phyloP scores from a whole-genome alignment of 176 grass and related monocot species.

The Musa itinerans region DNA sequence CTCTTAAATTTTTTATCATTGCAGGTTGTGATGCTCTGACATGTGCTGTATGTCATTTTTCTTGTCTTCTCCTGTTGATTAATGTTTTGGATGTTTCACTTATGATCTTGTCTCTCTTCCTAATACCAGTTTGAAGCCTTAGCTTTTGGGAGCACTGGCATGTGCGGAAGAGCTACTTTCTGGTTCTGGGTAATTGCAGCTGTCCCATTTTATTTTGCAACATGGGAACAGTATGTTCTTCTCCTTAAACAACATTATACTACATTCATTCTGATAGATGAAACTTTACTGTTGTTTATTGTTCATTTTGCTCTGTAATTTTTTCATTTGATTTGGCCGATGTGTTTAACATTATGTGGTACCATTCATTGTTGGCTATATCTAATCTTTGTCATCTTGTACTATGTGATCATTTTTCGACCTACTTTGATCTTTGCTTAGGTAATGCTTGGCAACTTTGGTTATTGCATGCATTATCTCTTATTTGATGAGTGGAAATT shows the following conservation, averaged over 20 bases:
- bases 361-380: too few relatives aligned
- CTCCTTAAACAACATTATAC: conserved; percentile 8
- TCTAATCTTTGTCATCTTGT: too few relatives aligned
- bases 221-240: conserved; percentile 90
- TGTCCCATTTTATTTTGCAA: conserved; percentile 92
- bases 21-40: conserved; percentile 97
- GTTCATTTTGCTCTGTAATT: not conserved
- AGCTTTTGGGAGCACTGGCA: conserved; percentile 87
- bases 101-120: conserved; percentile 16
- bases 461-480: not conserved
- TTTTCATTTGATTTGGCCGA: not conserved
- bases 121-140: conserved; percentile 83
- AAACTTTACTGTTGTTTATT: not conserved
- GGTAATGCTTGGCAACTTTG: not conserved
- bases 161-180: conserved; percentile 81
- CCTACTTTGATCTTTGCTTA: not conserved
- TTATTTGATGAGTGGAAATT: not conserved
- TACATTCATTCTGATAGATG: not conserved
- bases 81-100: conserved; percentile 1
- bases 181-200: conserved; percentile 83
- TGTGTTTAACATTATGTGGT: too few relatives aligned
- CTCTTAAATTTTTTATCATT: not conserved
- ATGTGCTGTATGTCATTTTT: conserved; percentile 68
- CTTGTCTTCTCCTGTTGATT: conserved; percentile 6
- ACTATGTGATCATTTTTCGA: too few relatives aligned